Percentiles rank a stretch among this genome's conserved stretches.
phyloP scores from a whole-genome alignment of 345 rosid species.

The Dipteronia dyeriana region DNA sequence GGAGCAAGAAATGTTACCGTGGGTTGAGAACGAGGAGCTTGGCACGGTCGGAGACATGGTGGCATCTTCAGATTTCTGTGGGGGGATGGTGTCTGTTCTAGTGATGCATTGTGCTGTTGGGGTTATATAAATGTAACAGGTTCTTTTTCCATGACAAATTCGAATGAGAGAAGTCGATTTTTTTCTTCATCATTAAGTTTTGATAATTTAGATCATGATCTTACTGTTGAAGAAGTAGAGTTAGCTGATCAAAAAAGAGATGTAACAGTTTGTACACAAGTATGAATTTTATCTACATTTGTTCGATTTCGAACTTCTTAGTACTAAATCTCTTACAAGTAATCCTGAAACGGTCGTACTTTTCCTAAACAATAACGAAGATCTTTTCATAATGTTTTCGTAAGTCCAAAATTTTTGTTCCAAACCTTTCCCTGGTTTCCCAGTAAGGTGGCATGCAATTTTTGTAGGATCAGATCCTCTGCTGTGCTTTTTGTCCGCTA shows the following conservation, averaged over 20 bases:
- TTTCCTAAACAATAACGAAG: too few species aligned
- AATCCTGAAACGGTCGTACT: too few species aligned
- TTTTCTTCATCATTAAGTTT: neutral
- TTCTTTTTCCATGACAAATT: too few species aligned
- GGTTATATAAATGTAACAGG: neutral
- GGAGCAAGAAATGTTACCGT: constrained; percentile 26
- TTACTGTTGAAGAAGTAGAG: neutral
- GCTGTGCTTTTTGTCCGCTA: too few species aligned
- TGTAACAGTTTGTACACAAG: neutral
- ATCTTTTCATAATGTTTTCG: too few species aligned
- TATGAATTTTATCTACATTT: neutral
- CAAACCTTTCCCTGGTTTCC: too few species aligned
- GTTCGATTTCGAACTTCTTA: too few species aligned
- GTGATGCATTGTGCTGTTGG: constrained; percentile 29
- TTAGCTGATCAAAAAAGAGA: neutral
- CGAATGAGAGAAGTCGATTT: neutral
- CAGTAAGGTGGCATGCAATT: too few species aligned
- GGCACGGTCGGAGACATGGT: constrained; percentile 38
- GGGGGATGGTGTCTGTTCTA: constrained; percentile 26
- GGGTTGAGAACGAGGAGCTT: constrained; percentile 38
- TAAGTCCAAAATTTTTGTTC: too few species aligned
- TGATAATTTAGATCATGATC: neutral
- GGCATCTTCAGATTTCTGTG: constrained; percentile 30
- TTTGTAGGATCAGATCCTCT: too few species aligned
- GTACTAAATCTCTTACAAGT: too few species aligned